phyloP scores from a whole-genome alignment of 1,284 basidiomycete genomes.

The Sanghuangporus sanghuang region DNA sequence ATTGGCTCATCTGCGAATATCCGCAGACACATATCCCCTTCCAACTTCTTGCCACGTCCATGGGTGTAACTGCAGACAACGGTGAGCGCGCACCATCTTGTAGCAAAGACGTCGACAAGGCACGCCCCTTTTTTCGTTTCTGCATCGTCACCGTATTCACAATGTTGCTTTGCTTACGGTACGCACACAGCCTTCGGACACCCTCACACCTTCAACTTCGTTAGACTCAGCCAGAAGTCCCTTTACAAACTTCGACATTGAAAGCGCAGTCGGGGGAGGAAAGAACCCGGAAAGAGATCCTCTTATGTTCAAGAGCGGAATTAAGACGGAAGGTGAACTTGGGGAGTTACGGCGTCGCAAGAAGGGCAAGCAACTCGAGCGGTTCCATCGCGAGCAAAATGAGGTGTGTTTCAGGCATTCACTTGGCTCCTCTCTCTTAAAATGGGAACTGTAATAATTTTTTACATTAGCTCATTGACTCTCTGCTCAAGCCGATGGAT shows the following conservation, averaged over 20 bases:
- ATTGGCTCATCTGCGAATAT: background rate
- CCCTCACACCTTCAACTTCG: background rate
- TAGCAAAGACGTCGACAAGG: background rate
- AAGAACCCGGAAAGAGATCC: conserved; percentile 40
- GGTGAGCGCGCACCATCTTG: background rate
- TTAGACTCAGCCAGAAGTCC: background rate
- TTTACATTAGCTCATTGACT: conserved; percentile 61
- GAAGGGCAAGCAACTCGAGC: conserved; percentile 58
- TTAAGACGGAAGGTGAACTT: conserved; percentile 59
- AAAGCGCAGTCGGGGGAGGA: conserved; percentile 20
- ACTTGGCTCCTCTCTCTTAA: conserved; percentile 2
- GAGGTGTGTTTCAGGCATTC: conserved; percentile 39
- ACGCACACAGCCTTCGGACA: background rate
- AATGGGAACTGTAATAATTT: conserved; percentile 5
- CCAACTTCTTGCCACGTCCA: background rate
- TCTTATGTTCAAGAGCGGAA: conserved; percentile 49
- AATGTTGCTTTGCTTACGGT: background rate
- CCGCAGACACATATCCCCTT: background rate
- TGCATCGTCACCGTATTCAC: background rate
- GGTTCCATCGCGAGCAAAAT: conserved; percentile 84
- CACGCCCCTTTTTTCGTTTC: background rate
- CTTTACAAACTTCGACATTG: conserved; percentile 22
- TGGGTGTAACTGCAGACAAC: background rate
- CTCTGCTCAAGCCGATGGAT: conserved; percentile 85
- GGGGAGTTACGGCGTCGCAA: conserved; percentile 48